Evolutionary conservation across 495 filamentous ascomycete genomes (phyloP).

Genomic region (Platismatia glauca): DNA sequence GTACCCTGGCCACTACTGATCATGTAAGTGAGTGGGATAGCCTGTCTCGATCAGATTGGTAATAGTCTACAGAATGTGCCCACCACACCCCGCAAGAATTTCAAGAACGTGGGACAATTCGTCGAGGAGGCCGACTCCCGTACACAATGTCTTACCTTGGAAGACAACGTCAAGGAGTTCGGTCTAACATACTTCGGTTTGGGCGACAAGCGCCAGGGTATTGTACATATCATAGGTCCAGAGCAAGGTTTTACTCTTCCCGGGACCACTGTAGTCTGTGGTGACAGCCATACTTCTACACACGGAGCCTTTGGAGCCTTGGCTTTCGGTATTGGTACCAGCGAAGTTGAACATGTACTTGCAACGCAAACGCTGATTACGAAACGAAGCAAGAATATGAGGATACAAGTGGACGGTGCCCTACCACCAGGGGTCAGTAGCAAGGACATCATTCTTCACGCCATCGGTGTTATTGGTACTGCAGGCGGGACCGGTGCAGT

Average conservation of each 20-base stretch:
- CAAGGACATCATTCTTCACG: slow-evolving; percentile 92
- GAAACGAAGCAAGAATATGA: slow-evolving; percentile 95
- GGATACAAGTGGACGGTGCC: slow-evolving; percentile 85
- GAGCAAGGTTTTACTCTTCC: slow-evolving; percentile 98
- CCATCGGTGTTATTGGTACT: slow-evolving; percentile 90
- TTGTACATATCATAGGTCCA: slow-evolving; percentile 97
- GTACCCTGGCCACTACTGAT: slow-evolving; percentile 92
- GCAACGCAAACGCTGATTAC: slow-evolving; percentile 94
- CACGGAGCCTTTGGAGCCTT: slow-evolving; percentile 94
- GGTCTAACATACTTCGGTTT: slow-evolving; percentile 96
- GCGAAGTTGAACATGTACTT: slow-evolving; percentile 96
- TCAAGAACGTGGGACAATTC: slow-evolving; percentile 77
- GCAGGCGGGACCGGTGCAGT: slow-evolving; percentile 91
- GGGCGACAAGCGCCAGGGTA: slow-evolving; percentile 92
- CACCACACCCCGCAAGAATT: slow-evolving; percentile 76
- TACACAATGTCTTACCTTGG: slow-evolving; percentile 86
- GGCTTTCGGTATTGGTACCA: slow-evolving; percentile 95
- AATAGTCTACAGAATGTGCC: slow-evolving; percentile 69
- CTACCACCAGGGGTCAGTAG: slow-evolving; percentile 87
- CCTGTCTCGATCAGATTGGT: slow-evolving; percentile 7
- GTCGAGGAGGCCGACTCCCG: slow-evolving; percentile 91
- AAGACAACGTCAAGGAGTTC: slow-evolving; percentile 95
- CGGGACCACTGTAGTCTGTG: slow-evolving; percentile 93
- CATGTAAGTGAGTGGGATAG: slow-evolving; percentile 57
- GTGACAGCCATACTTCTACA: slow-evolving; percentile 95